Evolutionary conservation across 805 yeast genomes (phyloP), one percentile per base, ranked within the genome.

Genomic region (Candida germanica): DNA sequence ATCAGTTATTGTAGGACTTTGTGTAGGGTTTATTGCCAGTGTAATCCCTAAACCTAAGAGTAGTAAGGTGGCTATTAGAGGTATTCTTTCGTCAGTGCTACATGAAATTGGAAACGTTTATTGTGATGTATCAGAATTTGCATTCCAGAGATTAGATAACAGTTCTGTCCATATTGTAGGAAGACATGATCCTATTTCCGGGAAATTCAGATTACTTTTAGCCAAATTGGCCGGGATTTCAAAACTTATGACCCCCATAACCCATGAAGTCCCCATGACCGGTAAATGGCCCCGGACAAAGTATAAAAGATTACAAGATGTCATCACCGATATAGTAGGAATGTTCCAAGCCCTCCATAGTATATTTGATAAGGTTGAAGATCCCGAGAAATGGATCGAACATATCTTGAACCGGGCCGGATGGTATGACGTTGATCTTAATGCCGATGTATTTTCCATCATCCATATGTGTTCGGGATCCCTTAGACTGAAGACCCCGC

Each of bases 201-300:
- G 46, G 6, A 43, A 47, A 27, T 48, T 57, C 29, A 35, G 64
- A 30, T 34, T 41, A 23, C 35, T 47, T 4, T 51, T 54, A 19
- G 40, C 47, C 19, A 43, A 49, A 12, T 41, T 56, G 16, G 52
- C 59, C 6, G 39, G 44, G 3, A 45, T 52, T n/a, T 44, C 49
- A 3, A 39, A 42, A 9, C 35, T 58, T 14, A 51, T 58, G 49
- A 46, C 42, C 8, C 51, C 64, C 2, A 46, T 60, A 11, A 41
- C 47, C 20, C 58, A 59, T 29, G 66, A 62, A 39, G 35, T 55
- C 5, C 56, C 60, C 0, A 22, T 60, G 5, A 43, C 56, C 2
- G 66, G 68, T 1, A 26, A 42, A 14, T 62, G 66, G 66, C 66
- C 68, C 0, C 45, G 43, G 11, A 39, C 38, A 12, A 56, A 53